A percentile compares a stretch with the other conserved stretches of the same genome.
Conservation (phyloP, 139 green algal species). For the Mesostigma viride region DNA sequence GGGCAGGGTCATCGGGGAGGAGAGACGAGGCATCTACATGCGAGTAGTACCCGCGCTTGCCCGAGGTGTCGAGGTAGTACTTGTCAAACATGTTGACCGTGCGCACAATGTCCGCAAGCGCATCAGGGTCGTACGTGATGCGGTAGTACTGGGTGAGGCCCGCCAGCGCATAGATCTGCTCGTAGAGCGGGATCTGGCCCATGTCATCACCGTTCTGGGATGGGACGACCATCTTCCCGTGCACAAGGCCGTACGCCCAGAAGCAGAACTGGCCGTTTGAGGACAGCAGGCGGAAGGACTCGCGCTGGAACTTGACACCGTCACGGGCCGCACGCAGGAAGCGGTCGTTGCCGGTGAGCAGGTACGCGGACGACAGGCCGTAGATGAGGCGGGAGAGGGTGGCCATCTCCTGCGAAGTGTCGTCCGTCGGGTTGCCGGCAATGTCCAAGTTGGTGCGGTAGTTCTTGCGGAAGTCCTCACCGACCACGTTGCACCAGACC, state of each 20-base stretch:
- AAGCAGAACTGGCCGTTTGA: not conserved
- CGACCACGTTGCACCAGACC: not conserved
- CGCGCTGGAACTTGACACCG: not conserved
- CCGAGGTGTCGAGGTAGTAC: not conserved
- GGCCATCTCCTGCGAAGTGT: not conserved
- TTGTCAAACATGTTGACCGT: not conserved
- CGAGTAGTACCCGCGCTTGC: not conserved
- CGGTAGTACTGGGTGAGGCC: slow-evolving; percentile 1
- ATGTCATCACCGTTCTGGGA: slow-evolving; percentile 1
- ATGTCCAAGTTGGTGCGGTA: not conserved
- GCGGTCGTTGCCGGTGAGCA: not conserved
- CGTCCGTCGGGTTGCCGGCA: not conserved
- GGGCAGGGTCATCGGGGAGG: not conserved
- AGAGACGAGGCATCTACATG: not conserved
- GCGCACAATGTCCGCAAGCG: not conserved
- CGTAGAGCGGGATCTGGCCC: not conserved
- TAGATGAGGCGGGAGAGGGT: not conserved
- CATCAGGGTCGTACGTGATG: slow-evolving; percentile 2
- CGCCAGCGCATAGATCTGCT: not conserved
- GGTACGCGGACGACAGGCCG: not conserved
- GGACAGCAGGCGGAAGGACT: not conserved
- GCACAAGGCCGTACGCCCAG: not conserved
- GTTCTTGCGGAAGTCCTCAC: not conserved
- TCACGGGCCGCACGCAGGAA: not conserved
- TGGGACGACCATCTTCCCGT: not conserved